Percentiles rank a stretch among this genome's conserved stretches.
Evolutionary conservation across 1,284 basidiomycete genomes (phyloP).

Genomic region (Ganoderma lucidum): DNA sequence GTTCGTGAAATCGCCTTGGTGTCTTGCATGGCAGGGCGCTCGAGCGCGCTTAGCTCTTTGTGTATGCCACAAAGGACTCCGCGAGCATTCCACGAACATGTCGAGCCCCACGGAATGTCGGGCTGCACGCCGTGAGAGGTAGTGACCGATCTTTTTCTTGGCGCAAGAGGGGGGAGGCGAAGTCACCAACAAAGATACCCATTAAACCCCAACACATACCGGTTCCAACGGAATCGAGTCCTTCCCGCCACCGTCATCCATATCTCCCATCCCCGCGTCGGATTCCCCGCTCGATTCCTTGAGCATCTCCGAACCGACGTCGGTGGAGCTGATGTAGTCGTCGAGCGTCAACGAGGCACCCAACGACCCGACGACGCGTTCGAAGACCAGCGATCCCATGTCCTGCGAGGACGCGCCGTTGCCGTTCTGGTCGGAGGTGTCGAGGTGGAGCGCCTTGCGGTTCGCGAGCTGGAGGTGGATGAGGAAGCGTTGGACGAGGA

Average conservation of each 20-base stretch:
- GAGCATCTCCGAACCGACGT: not conserved
- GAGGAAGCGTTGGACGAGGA: conserved; percentile 24
- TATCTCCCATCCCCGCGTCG: not conserved
- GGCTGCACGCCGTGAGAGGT: no score
- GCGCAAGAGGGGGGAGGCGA: not conserved
- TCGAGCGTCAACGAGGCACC: not conserved
- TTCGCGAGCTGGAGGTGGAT: conserved; percentile 20
- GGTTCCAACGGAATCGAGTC: not conserved
- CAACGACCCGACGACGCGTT: conserved; percentile 11
- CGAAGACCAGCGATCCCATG: not conserved
- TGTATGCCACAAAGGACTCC: no score
- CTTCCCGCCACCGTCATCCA: not conserved
- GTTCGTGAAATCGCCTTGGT: no score
- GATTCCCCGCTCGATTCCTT: not conserved
- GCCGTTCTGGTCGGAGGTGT: not conserved
- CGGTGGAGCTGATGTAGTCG: not conserved
- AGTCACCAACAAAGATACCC: not conserved
- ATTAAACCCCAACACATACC: not conserved
- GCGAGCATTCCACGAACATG: no score
- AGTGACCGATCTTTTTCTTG: no score
- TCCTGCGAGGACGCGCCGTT: not conserved
- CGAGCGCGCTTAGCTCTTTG: no score
- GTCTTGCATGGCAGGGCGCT: no score
- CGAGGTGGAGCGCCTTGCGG: not conserved
- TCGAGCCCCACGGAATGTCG: no score